phyloP scores from a whole-genome alignment of 2,329 filamentous ascomycete genomes.

The Septoria petroselini region DNA sequence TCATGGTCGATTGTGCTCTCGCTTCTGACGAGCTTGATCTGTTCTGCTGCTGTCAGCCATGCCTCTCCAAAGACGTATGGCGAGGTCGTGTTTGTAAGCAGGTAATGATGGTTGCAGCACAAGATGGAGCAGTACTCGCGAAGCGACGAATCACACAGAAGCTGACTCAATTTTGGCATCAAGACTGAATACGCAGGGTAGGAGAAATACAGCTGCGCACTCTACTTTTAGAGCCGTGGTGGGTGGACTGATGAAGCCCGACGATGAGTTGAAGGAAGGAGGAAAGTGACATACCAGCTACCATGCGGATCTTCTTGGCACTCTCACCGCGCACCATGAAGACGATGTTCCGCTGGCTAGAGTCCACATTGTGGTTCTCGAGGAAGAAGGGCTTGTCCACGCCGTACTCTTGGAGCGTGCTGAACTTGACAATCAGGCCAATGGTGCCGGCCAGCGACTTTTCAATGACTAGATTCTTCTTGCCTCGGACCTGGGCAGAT shows the following conservation, averaged over 20 bases:
- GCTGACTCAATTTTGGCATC: constrained; percentile 36
- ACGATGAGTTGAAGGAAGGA: constrained; percentile 10
- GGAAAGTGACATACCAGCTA: constrained; percentile 69
- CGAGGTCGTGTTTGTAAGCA: constrained; percentile 53
- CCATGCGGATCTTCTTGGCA: constrained; percentile 73
- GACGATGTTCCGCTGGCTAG: constrained; percentile 89
- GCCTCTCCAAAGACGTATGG: constrained; percentile 1
- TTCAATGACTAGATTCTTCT: constrained; percentile 97
- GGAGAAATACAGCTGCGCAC: constrained; percentile 50
- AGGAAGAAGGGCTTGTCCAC: constrained; percentile 97
- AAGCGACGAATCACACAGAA: constrained; percentile 28
- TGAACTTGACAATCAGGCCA: constrained; percentile 90
- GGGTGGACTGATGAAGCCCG: constrained; percentile 15
- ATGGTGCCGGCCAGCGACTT: constrained; percentile 84
- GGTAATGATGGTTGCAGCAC: constrained; percentile 33
- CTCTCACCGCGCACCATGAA: constrained; percentile 92
- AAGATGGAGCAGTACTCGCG: constrained; percentile 24
- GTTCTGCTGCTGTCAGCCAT: constrained; percentile 55
- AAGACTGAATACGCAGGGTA: constrained; percentile 53
- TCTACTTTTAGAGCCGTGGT: constrained; percentile 58
- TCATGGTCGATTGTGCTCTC: constrained; percentile 90
- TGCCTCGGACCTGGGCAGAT: constrained; percentile 75
- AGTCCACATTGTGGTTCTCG: constrained; percentile 92
- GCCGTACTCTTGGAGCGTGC: constrained; percentile 91
- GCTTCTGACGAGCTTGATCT: constrained; percentile 84